Conservation (phyloP, 2,329 filamentous ascomycete genomes). For the Orbilia blumenaviensis region DNA sequence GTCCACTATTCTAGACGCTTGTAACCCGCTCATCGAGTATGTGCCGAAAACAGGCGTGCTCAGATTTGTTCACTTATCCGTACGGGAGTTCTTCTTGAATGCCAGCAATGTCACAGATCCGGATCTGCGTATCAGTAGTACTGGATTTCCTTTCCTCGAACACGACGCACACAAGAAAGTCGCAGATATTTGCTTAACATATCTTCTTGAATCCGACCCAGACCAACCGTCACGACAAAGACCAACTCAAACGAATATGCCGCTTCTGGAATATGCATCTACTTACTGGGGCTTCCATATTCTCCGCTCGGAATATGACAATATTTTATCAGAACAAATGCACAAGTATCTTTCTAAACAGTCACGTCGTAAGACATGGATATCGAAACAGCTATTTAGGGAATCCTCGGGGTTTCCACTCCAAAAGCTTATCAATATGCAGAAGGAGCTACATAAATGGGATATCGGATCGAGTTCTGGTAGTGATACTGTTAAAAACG, state of each 20-base stretch:
- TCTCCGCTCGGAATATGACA: conserved; percentile 6
- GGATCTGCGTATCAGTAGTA: not conserved
- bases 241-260: not conserved
- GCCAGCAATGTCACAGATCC: not conserved
- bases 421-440: conserved; percentile 37
- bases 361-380: conserved; percentile 28
- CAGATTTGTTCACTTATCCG: conserved; percentile 28
- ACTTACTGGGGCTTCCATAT: conserved; percentile 36
- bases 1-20: conserved; percentile 6
- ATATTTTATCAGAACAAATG: conserved; percentile 22
- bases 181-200: conserved; percentile 25
- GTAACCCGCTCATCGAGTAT: conserved; percentile 35
- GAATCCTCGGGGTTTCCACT: conserved; percentile 38
- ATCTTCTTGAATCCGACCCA: conserved; percentile 19
- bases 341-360: conserved; percentile 28
- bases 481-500: not conserved
- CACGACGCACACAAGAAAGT: conserved; percentile 17
- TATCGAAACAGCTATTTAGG: conserved; percentile 25
- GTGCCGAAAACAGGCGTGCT: conserved; percentile 3
- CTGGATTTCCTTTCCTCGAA: conserved; percentile 16
- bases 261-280: conserved; percentile 21
- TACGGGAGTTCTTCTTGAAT: conserved; percentile 32
- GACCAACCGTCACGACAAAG: not conserved
- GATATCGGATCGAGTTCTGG: not conserved
- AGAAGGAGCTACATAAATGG: conserved; percentile 32